Conservation (phyloP, 257 asterid species). For the Voacanga thouarsii region DNA sequence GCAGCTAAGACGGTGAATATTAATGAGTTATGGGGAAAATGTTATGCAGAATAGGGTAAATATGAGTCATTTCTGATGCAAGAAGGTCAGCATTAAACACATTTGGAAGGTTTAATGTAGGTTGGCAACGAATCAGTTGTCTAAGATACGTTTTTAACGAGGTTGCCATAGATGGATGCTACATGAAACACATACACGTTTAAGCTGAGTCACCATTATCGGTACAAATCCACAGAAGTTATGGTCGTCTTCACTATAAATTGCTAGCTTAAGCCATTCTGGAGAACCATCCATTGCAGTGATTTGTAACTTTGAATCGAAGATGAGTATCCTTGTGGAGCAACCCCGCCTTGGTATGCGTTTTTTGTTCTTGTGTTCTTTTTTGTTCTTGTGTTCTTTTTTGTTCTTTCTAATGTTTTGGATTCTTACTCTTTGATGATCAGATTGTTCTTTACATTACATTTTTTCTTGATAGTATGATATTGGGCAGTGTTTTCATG, state of each 20-base stretch:
- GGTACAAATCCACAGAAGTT: background rate
- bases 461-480: background rate
- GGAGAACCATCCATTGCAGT: background rate
- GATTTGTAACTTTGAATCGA: background rate
- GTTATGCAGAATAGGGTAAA: too few relatives aligned
- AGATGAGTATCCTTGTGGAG: constrained; percentile 16
- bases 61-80: too few relatives aligned
- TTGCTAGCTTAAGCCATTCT: background rate
- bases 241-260: background rate
- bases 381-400: too few relatives aligned
- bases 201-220: constrained; percentile 1
- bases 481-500: background rate
- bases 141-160: too few relatives aligned
- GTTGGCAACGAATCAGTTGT: too few relatives aligned
- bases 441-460: background rate
- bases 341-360: constrained; percentile 14
- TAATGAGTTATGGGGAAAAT: too few relatives aligned
- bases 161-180: too few relatives aligned
- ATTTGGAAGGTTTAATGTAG: too few relatives aligned
- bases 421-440: background rate
- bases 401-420: too few relatives aligned
- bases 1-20: too few relatives aligned
- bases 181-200: background rate
- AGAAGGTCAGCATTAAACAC: too few relatives aligned
- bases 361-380: background rate